Base-by-base conservation (phyloP, 78 protist genomes). In the Dictyostelium capitatum region DNA sequence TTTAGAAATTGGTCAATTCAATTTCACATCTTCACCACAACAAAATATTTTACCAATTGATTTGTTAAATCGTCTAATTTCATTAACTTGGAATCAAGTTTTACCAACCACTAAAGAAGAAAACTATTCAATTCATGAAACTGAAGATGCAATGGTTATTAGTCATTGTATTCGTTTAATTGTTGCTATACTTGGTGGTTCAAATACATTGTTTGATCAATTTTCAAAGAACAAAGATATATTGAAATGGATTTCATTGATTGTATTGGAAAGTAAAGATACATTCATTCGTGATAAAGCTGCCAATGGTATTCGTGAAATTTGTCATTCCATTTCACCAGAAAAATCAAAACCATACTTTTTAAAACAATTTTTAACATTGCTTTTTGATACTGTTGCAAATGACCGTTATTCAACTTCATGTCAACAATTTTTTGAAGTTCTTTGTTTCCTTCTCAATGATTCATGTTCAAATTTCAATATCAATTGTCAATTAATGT, bases 121-220 rank as follows among this genome's bases (percentile, higher is more conserved):
- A 37, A 70, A 85, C 48, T 28, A 37, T 59, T 79, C 84, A 23
- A 20, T 72, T n/a, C 83, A 59, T 47, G 53, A 73, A n/a, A 85
- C 92, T 12, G 92, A 85, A 47, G 92, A 85, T 59, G 92, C 82
- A 5, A 67, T 47, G n/a, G 92, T 85, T 8, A 53, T 85, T 19
- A 12, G 37, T 3, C 65, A 28, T 25, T 30, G 74, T 10, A 51
- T 85, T 17, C 15, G 48, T 46, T 20, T 85, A 30, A 85, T 85
- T 30, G 82, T 75, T 32, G 30, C 23, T 5, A 20, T 46, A 19
- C 28, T 75, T 32, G 8, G 57, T 5, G 9, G 7, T 17, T 10
- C 54, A 47, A 3, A 3, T 1, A 12, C 70, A 57, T 28, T 77
- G 23, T 56, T 85, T 20, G 75, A 75, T 12, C 19, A 25, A 28